Evolutionary conservation across 192 early-diverging fungal species (phyloP).

Genomic region (Entomortierella chlamydospora): DNA sequence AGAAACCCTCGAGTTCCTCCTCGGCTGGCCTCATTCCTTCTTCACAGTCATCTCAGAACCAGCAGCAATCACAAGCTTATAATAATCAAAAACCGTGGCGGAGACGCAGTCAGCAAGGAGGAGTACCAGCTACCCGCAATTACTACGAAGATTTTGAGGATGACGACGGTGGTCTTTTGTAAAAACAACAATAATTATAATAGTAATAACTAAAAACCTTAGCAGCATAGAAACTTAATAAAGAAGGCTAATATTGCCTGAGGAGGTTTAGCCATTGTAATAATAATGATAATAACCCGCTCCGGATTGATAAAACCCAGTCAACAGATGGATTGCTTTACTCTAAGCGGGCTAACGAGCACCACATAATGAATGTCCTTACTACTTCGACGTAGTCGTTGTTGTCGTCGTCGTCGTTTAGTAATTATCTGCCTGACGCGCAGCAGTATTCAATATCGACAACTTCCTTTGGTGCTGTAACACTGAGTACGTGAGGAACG

Average conservation of each 20-base stretch:
- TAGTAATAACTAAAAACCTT: neutral
- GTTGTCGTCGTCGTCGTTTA: no score
- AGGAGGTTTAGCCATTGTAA: no score
- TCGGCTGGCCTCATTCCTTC: no score
- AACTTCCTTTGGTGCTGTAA: slow-evolving; percentile 85
- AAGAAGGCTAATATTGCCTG: no score
- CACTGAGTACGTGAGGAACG: slow-evolving; percentile 76
- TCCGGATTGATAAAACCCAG: no score
- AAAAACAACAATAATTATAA: slow-evolving; percentile 3
- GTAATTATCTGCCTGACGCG: slow-evolving; percentile 14
- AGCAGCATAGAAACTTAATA: no score
- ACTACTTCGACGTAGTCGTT: no score
- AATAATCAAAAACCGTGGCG: slow-evolving; percentile 1
- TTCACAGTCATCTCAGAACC: neutral
- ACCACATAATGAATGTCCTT: no score
- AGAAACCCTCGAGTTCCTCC: neutral
- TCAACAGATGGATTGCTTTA: no score
- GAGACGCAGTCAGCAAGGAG: neutral
- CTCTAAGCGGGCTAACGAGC: no score
- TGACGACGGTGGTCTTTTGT: slow-evolving; percentile 18
- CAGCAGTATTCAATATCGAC: slow-evolving; percentile 79
- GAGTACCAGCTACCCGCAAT: slow-evolving; percentile 21
- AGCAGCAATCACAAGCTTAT: neutral
- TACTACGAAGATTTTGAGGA: slow-evolving; percentile 17
- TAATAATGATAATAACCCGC: no score